These are phyloP conservation scores for Wallacemonas sp. DNA, from an alignment of 208 protist genomes.

Conservation along the genomic window DNA sequence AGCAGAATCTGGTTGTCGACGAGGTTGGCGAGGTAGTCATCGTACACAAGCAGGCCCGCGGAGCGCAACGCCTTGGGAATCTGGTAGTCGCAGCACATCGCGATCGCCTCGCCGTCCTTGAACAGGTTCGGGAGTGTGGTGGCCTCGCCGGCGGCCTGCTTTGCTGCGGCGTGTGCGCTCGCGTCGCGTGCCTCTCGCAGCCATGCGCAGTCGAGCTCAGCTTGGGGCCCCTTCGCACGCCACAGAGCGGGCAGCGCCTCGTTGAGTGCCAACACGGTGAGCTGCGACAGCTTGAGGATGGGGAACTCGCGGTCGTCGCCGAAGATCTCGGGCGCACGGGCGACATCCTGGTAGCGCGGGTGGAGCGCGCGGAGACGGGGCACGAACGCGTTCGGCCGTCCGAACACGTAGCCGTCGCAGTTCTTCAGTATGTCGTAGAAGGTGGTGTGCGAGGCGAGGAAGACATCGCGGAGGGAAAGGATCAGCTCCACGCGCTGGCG, in stretches of 20 bases:
- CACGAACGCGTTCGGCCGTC: constrained; percentile 42
- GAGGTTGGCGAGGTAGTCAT: constrained; percentile 29
- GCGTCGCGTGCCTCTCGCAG: constrained; percentile 14
- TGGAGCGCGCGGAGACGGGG: constrained; percentile 52
- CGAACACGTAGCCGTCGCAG: constrained; percentile 56
- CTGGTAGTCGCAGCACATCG: constrained; percentile 89
- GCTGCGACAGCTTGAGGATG: constrained; percentile 77
- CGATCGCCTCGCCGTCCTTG: constrained; percentile 44
- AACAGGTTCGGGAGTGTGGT: constrained; percentile 30
- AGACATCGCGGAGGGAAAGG: constrained; percentile 39
- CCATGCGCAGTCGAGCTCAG: no score
- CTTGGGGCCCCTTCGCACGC: no score
- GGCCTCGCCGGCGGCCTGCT: no score
- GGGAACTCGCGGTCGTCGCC: constrained; percentile 31
- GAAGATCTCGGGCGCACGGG: neutral
- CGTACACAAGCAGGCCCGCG: constrained; percentile 66
- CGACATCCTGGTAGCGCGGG: constrained; percentile 69
- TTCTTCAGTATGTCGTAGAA: constrained; percentile 53
- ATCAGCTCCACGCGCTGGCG: constrained; percentile 58
- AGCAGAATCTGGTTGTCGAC: constrained; percentile 64
- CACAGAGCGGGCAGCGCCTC: constrained; percentile 55
- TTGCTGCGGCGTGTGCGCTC: no score
- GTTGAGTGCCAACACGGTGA: constrained; percentile 65
- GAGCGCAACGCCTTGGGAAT: constrained; percentile 77
- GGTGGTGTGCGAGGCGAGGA: constrained; percentile 27